Evolutionary conservation across 208 protist genomes (phyloP).

Genomic region (Trypanosoma congolense): DNA sequence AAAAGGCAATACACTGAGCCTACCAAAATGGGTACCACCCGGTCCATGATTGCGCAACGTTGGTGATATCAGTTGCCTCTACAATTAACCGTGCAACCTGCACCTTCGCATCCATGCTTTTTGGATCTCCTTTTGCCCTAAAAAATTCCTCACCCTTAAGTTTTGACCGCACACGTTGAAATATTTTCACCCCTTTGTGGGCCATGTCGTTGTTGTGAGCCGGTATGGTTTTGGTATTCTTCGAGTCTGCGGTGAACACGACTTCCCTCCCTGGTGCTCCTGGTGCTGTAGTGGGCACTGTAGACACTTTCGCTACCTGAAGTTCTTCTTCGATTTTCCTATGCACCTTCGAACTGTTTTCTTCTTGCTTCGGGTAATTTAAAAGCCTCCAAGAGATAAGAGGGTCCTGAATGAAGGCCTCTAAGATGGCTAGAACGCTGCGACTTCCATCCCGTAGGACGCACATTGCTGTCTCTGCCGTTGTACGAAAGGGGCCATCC

Average conservation of each 20-base stretch:
- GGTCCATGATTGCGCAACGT: constrained; percentile 87
- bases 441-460: constrained; percentile 98
- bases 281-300: constrained; percentile 14
- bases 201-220: constrained; percentile 55
- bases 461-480: constrained; percentile 96
- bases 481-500: constrained; percentile 96
- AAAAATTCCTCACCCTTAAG: constrained; percentile 78
- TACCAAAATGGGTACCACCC: constrained; percentile 92
- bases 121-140: constrained; percentile 10
- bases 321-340: constrained; percentile 75
- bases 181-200: constrained; percentile 78
- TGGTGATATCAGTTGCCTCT: constrained; percentile 79
- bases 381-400: constrained; percentile 98
- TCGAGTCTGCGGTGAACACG: constrained; percentile 6
- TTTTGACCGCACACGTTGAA: constrained; percentile 80
- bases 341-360: constrained; percentile 60
- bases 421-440: constrained; percentile 97
- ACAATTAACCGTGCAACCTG: constrained; percentile 82
- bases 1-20: constrained; percentile 13
- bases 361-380: constrained; percentile 67
- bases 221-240: not conserved
- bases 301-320: constrained; percentile 32
- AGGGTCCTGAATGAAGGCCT: constrained; percentile 99
- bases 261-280: not conserved
- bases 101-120: constrained; percentile 52